Base-by-base conservation (phyloP, 179 eudicot species). In the Heliamphora pulchella region DNA sequence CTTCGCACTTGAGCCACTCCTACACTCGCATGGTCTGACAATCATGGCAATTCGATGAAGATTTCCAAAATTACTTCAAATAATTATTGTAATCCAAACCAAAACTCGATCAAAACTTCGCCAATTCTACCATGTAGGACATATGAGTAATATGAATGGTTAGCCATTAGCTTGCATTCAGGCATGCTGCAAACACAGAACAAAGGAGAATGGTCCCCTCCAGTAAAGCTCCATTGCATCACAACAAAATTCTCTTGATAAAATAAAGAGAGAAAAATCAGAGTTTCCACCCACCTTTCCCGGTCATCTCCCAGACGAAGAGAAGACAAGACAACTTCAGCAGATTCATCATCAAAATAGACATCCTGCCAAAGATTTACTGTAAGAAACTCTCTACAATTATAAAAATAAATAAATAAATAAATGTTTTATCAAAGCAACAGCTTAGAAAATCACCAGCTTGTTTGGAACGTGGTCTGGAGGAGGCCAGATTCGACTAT, bases 301-400 rank as follows among this genome's bases (percentile, higher is more conserved):
- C 94, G 97, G 88, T 92, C 97, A 85, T 92, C 98, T 81, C 97
- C 99, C 85, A 96, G 91, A 88, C 98, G 85, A 70, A 94, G 85
- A 53, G 99, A 94, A 82, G 99, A 96, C 80, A 96, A 92, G 73
- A 96, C 98, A 48, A 96, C 98, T 90, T 96, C 99, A 72, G 99
- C 97, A 81, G 97, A 91, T 84, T 96, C 99, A 83, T 96, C 98
- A 73, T 94, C 98, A 80, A 96, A 96, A 89, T 94, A 96, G 71
- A 86, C 94, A 83, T 96, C 98, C 99, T 96, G 88, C 87, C 31
- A 31, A 31, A 31, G 31, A 31, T 31, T 31, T 31, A 31, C 31
- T 31, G 31, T 31, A 31, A 31, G 31, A 31, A 31, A 31, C 31
- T 31, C 31, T 31, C 31, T 31, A 31, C 31, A 31, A 31, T 31